Evolutionary conservation across 257 asterid genomes (phyloP), one percentile per base, ranked within the genome.

Genomic region (Fraxinus excelsior): DNA sequence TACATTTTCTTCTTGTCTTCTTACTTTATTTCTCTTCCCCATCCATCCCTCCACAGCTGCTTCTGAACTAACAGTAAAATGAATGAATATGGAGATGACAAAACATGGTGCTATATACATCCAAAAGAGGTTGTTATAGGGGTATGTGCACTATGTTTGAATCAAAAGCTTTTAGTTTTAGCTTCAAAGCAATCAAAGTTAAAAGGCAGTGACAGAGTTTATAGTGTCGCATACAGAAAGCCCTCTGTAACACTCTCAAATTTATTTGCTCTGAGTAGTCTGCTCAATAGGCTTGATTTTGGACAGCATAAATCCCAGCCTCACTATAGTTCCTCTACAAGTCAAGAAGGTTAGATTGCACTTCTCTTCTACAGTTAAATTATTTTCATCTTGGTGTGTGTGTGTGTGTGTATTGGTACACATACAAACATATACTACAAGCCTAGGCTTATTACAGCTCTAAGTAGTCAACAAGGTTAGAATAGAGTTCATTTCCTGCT

Each of bases 241-340:
- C 40, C 35, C 44, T 70, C 56, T 49, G 72, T 56, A 66, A 46
- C 64, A 73, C 77, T 87, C 28, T 92, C 92, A 1, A 94, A 86
- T 84, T 86, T 94, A 31, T 89, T 89, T 81, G 89, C 94, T 76
- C 90, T 94, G 40, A 70, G 85, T 62, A 89, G 80, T 82, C 80
- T 92, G 76, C 83, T 94, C 82, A 79, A 62, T 42, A 86, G 85
- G 73, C 82, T 85, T 73, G 89, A 87, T 80, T 76, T 79, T 42
- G 84, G 82, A 75, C 91, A 78, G 35, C 91, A 81, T 28, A 89
- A 84, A 74, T 13, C 90, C 13, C 85, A 82, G 72, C 75, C 67
- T 70, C 49, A n/a, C 66, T 12, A 71, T 80, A 74, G 77, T 66
- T 80, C 93, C 71, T 82, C 93, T n/a, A 73, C 87, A 58, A 89